Percentiles rank a stretch among this genome's conserved stretches.
These are phyloP conservation scores for Stemphylium lycopersici DNA, from an alignment of 2,329 filamentous ascomycete genomes.

Conservation along the genomic window DNA sequence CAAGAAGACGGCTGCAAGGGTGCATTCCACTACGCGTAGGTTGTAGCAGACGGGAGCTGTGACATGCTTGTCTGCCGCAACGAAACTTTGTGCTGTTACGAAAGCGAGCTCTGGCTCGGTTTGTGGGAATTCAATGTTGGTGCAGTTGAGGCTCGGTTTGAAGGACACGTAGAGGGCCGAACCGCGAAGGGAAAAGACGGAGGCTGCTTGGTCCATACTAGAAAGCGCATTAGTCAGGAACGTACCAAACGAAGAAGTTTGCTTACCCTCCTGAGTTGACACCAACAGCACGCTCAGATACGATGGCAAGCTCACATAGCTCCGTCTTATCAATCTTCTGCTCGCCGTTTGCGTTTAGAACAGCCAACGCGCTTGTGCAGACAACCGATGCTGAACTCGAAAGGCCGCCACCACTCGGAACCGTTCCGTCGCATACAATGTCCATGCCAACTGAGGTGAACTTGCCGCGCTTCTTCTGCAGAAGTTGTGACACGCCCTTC, in stretches of 20 bases:
- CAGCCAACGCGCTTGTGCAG: slow-evolving; percentile 85
- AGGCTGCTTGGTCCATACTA: slow-evolving; percentile 97
- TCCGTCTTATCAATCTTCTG: slow-evolving; percentile 84
- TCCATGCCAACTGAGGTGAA: slow-evolving; percentile 80
- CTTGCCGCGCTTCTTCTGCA: slow-evolving; percentile 69
- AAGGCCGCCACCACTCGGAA: slow-evolving; percentile 88
- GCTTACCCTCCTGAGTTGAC: slow-evolving; percentile 92
- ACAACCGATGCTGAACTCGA: slow-evolving; percentile 95
- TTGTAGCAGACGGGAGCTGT: slow-evolving; percentile 96
- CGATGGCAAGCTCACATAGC: slow-evolving; percentile 89
- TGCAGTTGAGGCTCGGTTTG: slow-evolving; percentile 75
- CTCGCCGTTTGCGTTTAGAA: slow-evolving; percentile 84
- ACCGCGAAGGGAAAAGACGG: slow-evolving; percentile 86
- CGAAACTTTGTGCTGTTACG: slow-evolving; percentile 91
- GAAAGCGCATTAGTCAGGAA: slow-evolving; percentile 28
- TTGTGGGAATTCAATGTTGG: slow-evolving; percentile 80
- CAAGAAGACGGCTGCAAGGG: slow-evolving; percentile 76
- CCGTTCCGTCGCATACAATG: slow-evolving; percentile 86
- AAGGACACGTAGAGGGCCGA: slow-evolving; percentile 92
- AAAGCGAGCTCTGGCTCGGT: slow-evolving; percentile 86
- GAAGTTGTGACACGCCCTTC: slow-evolving; percentile 76
- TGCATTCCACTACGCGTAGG: slow-evolving; percentile 93
- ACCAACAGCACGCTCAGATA: slow-evolving; percentile 90
- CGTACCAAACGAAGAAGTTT: no score
- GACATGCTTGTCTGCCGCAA: slow-evolving; percentile 91